Evolutionary conservation across 2,329 filamentous ascomycete species (phyloP), one percentile per base, ranked within the genome.

Genomic region (Akanthomyces uredinophilus): DNA sequence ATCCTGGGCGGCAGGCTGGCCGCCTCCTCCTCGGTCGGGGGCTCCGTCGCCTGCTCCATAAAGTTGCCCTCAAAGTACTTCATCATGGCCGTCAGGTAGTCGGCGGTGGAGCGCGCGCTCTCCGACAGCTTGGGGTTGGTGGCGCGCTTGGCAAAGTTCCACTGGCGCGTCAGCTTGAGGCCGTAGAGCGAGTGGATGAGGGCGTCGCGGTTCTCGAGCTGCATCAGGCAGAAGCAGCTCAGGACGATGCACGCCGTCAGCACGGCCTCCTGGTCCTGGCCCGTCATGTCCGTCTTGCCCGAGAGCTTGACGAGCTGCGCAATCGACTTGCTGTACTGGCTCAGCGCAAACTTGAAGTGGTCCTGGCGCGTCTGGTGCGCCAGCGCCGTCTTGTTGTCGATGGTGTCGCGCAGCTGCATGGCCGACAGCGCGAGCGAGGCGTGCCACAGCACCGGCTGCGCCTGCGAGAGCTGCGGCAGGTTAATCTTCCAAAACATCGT

Each of bases 231-330:
- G 27, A 60, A 52, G 47, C 58, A 60, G 37, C 58, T 52, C 18
- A 60, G 47, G 13, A 60, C 58, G 58, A 60, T 51, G 47, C 58
- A 60, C 7, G 58, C 47, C 18, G 58, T 60, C 49, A 60, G 37
- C 13, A 60, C 46, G 20, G 50, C 47, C 49, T 60, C 58, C 24
- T 60, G 47, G 37, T 60, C 58, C 11, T 20, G 14, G 22, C 37
- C 47, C 41, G 47, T 53, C 58, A 60, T 52, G 49, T 53, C 47
- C 27, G 41, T 29, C 58, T 60, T 60, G 29, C 54, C 54, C 16
- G 58, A 60, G 5, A 60, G 47, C 39, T 20, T 27, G n/a, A 60
- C 47, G 37, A 53, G 47, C 37, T 52, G 37, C 37, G 47, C 47
- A 13, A 60, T 60, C 5, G 58, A 53, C 39, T 60, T 60, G 46